These are phyloP conservation scores for Centrapalus pauciflorus DNA, from an alignment of 129 eudicot species.

Conservation along the genomic window DNA sequence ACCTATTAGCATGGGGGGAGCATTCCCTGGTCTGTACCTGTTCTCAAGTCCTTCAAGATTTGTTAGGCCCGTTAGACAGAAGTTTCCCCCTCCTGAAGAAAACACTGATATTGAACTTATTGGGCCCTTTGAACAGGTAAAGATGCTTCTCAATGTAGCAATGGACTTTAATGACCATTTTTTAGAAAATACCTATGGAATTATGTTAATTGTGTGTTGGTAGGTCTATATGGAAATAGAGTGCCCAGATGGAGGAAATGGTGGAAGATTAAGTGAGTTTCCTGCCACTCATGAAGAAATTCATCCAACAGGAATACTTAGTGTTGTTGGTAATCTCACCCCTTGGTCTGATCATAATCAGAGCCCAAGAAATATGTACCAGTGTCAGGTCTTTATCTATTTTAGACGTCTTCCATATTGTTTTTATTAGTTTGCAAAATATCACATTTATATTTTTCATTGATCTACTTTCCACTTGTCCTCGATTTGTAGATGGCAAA, in stretches of 20 bases:
- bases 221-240: conserved; percentile 96
- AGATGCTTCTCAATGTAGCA: not conserved
- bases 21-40: conserved; percentile 75
- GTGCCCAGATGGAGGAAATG: conserved; percentile 93
- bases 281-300: conserved; percentile 98
- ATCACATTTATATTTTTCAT: not conserved
- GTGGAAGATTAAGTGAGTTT: conserved; percentile 52
- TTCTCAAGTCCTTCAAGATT: conserved; percentile 82
- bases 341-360: conserved; percentile 99
- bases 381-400: conserved; percentile 73
- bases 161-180: not conserved
- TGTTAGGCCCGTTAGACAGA: conserved; percentile 66
- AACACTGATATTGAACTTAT: conserved; percentile 61
- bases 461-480: conserved; percentile 3
- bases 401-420: not conserved
- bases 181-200: not conserved
- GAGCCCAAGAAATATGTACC: conserved; percentile 98
- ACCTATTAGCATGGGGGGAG: conserved; percentile 86
- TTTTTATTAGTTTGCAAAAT: not conserved
- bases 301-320: conserved; percentile 92
- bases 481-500: conserved; percentile 71
- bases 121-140: conserved; percentile 96
- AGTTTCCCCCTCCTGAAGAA: conserved; percentile 42
- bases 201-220: not conserved
- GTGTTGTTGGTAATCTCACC: conserved; percentile 93